A percentile compares a stretch with the other conserved stretches of the same genome.
Evolutionary conservation across 2,329 filamentous ascomycete genomes (phyloP).

Genomic region (Pseudogymnoascus sp.): DNA sequence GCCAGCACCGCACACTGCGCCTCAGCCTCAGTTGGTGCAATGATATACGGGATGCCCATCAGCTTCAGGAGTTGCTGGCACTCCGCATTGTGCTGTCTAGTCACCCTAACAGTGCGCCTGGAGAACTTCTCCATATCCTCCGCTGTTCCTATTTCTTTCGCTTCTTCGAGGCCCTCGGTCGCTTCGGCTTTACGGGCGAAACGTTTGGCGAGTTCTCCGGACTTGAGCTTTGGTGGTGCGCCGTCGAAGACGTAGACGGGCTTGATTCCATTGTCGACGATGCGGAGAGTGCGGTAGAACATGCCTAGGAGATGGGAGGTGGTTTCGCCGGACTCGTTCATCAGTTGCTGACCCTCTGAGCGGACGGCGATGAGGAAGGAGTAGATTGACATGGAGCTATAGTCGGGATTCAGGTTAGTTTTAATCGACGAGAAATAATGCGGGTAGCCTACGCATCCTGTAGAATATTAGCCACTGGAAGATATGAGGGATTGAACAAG

Average conservation of each 20-base stretch:
- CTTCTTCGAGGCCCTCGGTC: slow-evolving; percentile 81
- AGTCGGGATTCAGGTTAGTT: slow-evolving; percentile 2
- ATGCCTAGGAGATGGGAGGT: slow-evolving; percentile 98
- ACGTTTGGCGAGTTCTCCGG: slow-evolving; percentile 89
- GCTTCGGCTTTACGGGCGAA: slow-evolving; percentile 93
- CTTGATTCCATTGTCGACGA: slow-evolving; percentile 98
- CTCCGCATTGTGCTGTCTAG: slow-evolving; percentile 92
- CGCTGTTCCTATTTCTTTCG: slow-evolving; percentile 92
- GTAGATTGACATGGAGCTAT: slow-evolving; percentile 95
- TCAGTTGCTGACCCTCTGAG: slow-evolving; percentile 92
- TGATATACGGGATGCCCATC: slow-evolving; percentile 93
- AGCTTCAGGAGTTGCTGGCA: slow-evolving; percentile 84
- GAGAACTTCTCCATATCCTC: slow-evolving; percentile 99
- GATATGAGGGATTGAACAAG: not conserved
- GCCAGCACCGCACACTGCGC: slow-evolving; percentile 91
- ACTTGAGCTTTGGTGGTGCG: slow-evolving; percentile 93
- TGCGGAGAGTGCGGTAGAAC: slow-evolving; percentile 97
- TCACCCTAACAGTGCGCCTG: slow-evolving; percentile 83
- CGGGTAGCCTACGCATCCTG: slow-evolving; percentile 46
- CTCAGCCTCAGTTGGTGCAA: slow-evolving; percentile 94
- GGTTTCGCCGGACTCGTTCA: slow-evolving; percentile 88
- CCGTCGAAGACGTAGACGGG: slow-evolving; percentile 97
- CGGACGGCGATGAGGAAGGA: slow-evolving; percentile 97
- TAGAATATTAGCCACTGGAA: slow-evolving; percentile 15
- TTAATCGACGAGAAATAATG: slow-evolving; percentile 14